A percentile compares a stretch with the other conserved stretches of the same genome.
Conservation (phyloP, 768 basidiomycete genomes). For the Hydnum rufescens region DNA sequence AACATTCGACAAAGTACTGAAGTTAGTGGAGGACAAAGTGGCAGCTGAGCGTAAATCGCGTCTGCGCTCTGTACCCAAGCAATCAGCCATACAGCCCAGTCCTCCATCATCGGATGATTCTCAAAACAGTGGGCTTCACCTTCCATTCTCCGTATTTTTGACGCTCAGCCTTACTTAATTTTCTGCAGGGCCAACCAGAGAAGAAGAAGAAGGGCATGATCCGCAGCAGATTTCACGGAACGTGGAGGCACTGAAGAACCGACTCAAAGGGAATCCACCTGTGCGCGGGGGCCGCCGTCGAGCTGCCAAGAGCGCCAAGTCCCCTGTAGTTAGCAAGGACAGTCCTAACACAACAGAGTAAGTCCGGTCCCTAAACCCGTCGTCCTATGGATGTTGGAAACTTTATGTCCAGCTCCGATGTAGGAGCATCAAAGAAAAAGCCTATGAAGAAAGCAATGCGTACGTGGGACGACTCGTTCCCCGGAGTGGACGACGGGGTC, state of each 20-base stretch:
- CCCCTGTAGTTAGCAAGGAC: slow-evolving; percentile 25
- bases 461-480: slow-evolving; percentile 78
- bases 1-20: slow-evolving; percentile 57
- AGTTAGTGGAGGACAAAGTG: slow-evolving; percentile 54
- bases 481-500: slow-evolving; percentile 45
- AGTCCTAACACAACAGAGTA: slow-evolving; percentile 49
- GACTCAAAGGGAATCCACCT: slow-evolving; percentile 35
- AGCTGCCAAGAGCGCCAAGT: slow-evolving; percentile 27
- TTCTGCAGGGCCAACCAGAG: slow-evolving; percentile 27
- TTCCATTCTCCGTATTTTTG: not conserved
- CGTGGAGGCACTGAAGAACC: slow-evolving; percentile 72
- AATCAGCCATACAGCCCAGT: not conserved
- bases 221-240: slow-evolving; percentile 86
- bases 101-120: slow-evolving; percentile 31
- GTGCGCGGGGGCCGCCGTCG: slow-evolving; percentile 30
- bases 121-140: slow-evolving; percentile 1
- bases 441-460: slow-evolving; percentile 57
- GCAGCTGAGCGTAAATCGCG: slow-evolving; percentile 60
- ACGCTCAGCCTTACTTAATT: not conserved
- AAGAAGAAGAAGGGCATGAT: slow-evolving; percentile 37
- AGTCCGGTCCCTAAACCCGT: slow-evolving; percentile 14
- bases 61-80: slow-evolving; percentile 17
- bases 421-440: slow-evolving; percentile 15
- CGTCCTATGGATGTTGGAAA: too few species aligned
- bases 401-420: too few species aligned